Evolutionary conservation across 306 rosid genomes (phyloP).

Genomic region (Trichosanthes truncata): DNA sequence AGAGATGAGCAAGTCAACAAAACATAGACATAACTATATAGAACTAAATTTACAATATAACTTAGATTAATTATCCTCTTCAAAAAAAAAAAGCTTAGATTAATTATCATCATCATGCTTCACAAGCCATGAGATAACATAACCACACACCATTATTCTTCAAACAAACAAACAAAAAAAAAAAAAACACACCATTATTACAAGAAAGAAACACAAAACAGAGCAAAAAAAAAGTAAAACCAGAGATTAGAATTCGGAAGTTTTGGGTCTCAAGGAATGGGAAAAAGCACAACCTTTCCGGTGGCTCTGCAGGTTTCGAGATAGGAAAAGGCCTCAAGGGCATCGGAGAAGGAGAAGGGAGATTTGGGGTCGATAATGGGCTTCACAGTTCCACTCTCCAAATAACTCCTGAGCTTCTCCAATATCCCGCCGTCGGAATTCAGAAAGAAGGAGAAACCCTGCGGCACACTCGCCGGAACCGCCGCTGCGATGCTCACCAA

Average conservation of each 20-base stretch:
- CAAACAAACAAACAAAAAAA: too few relatives aligned
- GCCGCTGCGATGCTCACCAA: slow-evolving; percentile 36
- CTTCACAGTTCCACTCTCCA: slow-evolving; percentile 62
- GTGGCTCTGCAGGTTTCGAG: slow-evolving; percentile 41
- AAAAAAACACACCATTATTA: background rate
- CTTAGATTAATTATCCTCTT: too few relatives aligned
- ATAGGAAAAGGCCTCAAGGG: slow-evolving; percentile 46
- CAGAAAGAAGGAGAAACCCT: slow-evolving; percentile 15
- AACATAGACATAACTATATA: too few relatives aligned
- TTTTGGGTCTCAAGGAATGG: slow-evolving; percentile 30
- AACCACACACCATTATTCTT: too few relatives aligned
- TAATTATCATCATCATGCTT: background rate
- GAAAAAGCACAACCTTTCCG: slow-evolving; percentile 50
- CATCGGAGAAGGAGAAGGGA: slow-evolving; percentile 47
- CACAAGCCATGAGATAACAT: background rate
- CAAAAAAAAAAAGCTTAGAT: too few relatives aligned
- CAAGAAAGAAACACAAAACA: background rate
- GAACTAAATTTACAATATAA: too few relatives aligned
- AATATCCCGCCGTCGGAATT: slow-evolving; percentile 32
- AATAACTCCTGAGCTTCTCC: slow-evolving; percentile 41
- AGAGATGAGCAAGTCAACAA: too few relatives aligned
- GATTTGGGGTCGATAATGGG: slow-evolving; percentile 57
- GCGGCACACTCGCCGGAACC: slow-evolving; percentile 18
- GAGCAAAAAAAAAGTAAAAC: background rate
- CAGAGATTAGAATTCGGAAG: background rate